Evolutionary conservation across 495 filamentous ascomycete species (phyloP).

Genomic region (Penicillium coprophilum): DNA sequence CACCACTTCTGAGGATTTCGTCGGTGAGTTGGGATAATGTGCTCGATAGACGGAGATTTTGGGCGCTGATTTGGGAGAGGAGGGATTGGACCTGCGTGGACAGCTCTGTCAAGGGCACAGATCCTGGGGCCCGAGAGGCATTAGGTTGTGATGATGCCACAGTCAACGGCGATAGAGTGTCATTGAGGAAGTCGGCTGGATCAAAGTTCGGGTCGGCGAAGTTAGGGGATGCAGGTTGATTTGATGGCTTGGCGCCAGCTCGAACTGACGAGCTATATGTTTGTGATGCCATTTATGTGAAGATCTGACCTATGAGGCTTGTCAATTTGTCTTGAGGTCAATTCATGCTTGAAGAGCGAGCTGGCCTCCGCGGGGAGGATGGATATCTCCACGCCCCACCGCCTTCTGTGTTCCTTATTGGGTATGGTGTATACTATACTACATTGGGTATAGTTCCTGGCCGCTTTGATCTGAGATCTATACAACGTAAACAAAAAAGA

Average conservation of each 20-base stretch:
- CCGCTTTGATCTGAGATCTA: constrained; percentile 4
- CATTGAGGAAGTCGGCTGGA: constrained; percentile 78
- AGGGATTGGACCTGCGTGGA: constrained; percentile 79
- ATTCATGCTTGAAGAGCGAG: not conserved
- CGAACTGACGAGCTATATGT: constrained; percentile 20
- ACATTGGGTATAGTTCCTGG: not conserved
- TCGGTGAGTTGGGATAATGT: constrained; percentile 87
- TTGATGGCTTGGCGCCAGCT: constrained; percentile 19
- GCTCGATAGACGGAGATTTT: constrained; percentile 79
- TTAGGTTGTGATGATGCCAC: constrained; percentile 44
- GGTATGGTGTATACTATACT: not conserved
- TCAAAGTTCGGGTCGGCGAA: constrained; percentile 77
- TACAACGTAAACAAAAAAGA: not conserved
- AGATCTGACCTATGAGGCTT: not conserved
- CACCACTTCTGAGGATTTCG: constrained; percentile 85
- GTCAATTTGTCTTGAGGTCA: not conserved
- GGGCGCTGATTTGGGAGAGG: constrained; percentile 82
- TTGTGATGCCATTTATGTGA: constrained; percentile 20
- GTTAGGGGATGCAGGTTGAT: constrained; percentile 52
- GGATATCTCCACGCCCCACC: constrained; percentile 12
- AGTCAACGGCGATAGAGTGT: constrained; percentile 59
- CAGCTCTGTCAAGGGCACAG: constrained; percentile 71
- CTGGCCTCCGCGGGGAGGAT: constrained; percentile 14
- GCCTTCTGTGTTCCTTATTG: constrained; percentile 4
- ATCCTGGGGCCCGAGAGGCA: constrained; percentile 40